Evolutionary conservation across 2,329 filamentous ascomycete genomes (phyloP).

Genomic region (Aureobasidium subglaciale): DNA sequence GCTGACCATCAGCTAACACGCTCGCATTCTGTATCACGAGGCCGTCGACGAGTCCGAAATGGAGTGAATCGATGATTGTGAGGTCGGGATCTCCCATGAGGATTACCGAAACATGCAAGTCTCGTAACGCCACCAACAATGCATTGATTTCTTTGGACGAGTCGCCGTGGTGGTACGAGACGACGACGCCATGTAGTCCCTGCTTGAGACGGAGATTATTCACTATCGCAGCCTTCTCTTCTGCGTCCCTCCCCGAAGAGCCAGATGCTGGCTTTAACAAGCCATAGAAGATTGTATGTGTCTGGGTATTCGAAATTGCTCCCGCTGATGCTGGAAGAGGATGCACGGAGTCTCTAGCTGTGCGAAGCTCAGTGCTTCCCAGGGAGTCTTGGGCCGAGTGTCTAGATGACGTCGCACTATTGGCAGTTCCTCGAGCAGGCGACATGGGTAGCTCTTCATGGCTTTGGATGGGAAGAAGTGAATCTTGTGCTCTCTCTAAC

Average conservation of each 20-base stretch:
- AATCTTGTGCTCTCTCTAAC: neutral
- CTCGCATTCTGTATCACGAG: constrained; percentile 17
- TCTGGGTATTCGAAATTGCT: neutral
- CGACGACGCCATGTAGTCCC: constrained; percentile 15
- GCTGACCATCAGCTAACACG: constrained; percentile 14
- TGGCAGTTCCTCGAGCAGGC: too few species aligned
- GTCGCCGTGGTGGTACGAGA: constrained; percentile 12
- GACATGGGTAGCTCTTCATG: neutral
- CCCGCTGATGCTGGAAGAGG: neutral
- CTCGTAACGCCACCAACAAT: constrained; percentile 2
- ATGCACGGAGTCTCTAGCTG: constrained; percentile 3
- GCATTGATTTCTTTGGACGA: constrained; percentile 13
- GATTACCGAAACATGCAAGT: constrained; percentile 15
- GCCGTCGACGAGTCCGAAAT: constrained; percentile 17
- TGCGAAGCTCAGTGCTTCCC: neutral
- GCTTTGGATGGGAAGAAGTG: neutral
- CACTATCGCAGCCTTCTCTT: constrained; percentile 1
- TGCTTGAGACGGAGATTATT: constrained; percentile 15
- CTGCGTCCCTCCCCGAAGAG: neutral
- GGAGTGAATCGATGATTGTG: constrained; percentile 11
- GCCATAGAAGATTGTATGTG: constrained; percentile 7
- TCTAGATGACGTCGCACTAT: neutral
- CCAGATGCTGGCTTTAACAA: neutral
- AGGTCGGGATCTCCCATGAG: constrained; percentile 16
- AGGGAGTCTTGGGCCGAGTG: neutral